Evolutionary conservation across 202 grass and related monocot species (phyloP), one percentile per base, ranked within the genome.

Genomic region (Panicum hallii): DNA sequence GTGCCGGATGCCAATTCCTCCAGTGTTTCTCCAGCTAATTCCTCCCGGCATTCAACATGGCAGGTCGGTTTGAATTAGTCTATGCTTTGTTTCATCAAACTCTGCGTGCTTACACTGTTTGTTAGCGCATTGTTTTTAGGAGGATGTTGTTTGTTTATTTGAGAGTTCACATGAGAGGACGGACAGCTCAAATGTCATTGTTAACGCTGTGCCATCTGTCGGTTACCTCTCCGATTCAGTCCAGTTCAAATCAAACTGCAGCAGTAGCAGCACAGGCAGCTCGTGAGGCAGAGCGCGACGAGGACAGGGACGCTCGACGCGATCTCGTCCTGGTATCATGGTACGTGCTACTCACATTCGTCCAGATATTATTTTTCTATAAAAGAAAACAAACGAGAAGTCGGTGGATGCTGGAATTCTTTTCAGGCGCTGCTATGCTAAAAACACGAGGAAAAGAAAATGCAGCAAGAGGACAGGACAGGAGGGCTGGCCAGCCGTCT

Each of bases 101-200:
- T 36, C 11, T 17, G 8, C 63, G 57, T 67, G 77, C 44, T 38
- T 20, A 34, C 36, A n/a, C 65, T 82, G 54, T 71, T 58, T 11
- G 66, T 60, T 70, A 8, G 66, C 17, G 32, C 20, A 19, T 15
- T n/a, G 5, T 42, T 83, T 8, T 75, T 7, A 49, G 19, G 36
- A 4, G 22, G 19, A 58, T 32, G 56, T 82, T n/a, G 3, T 20
- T 78, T 50, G n/a, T 72, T 11, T 38, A 70, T 83, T 79, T 58
- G 19, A 40, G 46, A 77, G 14, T 54, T 22, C 77, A 62, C 58
- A 41, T 63, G 84, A 13, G 80, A 77, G 15, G 64, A 81, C 56
- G 65, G 64, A 81, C 77, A 82, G 89, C 77, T 85, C 65, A 72
- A 72, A 6, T 85, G 82, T 47, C 89, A 46, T 67, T 88, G 85